Base-by-base conservation (phyloP, 1,284 basidiomycete species). In the Heterobasidion occidentale region DNA sequence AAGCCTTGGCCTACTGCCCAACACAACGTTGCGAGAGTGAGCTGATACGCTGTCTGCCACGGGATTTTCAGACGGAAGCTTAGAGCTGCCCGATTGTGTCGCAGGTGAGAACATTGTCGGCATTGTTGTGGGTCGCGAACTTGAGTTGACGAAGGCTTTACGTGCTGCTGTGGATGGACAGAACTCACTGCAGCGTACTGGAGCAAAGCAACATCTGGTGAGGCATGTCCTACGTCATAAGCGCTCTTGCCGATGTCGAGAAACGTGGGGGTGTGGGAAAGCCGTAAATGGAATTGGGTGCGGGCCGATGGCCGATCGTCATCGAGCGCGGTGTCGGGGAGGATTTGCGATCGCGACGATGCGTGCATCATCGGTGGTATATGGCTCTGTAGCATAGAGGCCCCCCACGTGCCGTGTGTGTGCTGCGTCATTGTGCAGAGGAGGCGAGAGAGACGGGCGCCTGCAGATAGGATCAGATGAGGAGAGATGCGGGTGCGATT, bases 191-290 rank as follows among this genome's bases (percentile, higher is more conserved):
- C 19, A 48, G 11, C 27, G 46, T 19, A 48, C 27, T 27, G 27
- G 27, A 42, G 38, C 38, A 12, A 42, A 42, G 27, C 3, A 42
- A 42, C 38, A 9, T 42, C 38, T 27, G 50, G 36, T 45, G 44
- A 49, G 47, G 38, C 51, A 19, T 35, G 62, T 58, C 61, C 62
- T 59, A 71, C 70, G 68, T 69, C 68, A 73, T 64, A 17, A 52
- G 59, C 56, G 53, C 48, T 19, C 17, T 57, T 56, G 68, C 70
- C 68, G 70, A 75, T 75, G 72, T 70, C 71, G 80, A 64, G 68
- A 74, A 84, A 84, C 83, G 81, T 82, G 81, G 78, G 33, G 69
- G 70, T 73, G 77, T 76, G 78, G 70, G 76, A 74, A 71, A 61
- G 48, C 59, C 52, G 36, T 48, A 42, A 46, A 53, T 15, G 33